Base-by-base conservation (phyloP, 768 basidiomycete species). In the Heimioporus sp. region DNA sequence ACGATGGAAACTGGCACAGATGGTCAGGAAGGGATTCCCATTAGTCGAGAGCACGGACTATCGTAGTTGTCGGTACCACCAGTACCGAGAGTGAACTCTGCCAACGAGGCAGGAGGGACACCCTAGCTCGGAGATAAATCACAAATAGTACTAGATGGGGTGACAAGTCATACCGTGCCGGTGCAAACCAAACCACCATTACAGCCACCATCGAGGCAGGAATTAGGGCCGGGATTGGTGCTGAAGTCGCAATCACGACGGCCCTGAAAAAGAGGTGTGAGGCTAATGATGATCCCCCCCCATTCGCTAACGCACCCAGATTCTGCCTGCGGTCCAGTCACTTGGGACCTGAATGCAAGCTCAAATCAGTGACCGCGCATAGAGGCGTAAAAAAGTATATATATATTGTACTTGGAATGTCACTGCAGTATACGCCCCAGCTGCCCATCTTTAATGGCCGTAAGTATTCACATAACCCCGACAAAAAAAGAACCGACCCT, bases 51-150 rank as follows among this genome's bases (percentile, higher is more conserved):
- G n/a, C 11, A 46, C 70, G 13, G 46, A 83, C 83, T 79, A 63
- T 86, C 85, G 48, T 85, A 87, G 54, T 71, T 83, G 55, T 87
- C 86, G 2, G 38, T 20, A 43, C 71, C 74, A 13, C 70, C 74
- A 41, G 65, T 60, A 1, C 62, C 74, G 10, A 87, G 66, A 16
- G 82, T 86, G 71, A 79, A 87, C 58, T 88, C 85, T 1, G 86
- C 87, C 35, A 88, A 70, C 5, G 80, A 77, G 11, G 81, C 86
- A 39, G 87, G 87, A 31, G 86, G 85, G n/a, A 83, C 77, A 45
- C 82, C 83, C 78, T 78, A 9, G 42, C 37, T 17, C 10, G 45
- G 17, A 55, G 10, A 34, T 48, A 17, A 47, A 21, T 49, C 43
- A 48, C 19, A 12, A 41, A 13, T 30, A 11, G 28, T 37, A 24